Conservation (phyloP, 352 stramenopile species). For the Globisporangium irregulare region DNA sequence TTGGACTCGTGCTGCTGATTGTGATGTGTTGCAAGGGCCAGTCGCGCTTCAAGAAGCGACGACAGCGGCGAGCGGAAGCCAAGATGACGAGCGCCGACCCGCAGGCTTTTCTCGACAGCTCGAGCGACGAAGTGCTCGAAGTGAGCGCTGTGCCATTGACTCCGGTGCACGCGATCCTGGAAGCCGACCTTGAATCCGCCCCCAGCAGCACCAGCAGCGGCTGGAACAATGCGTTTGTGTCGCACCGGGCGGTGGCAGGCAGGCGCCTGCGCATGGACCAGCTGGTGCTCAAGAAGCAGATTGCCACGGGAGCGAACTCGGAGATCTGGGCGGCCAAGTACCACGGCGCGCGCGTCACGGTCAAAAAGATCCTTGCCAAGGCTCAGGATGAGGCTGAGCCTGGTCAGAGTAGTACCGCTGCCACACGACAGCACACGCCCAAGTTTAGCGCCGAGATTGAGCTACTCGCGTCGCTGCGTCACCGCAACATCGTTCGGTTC, state of each 20-base stretch:
- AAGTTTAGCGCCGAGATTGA: conserved; percentile 48
- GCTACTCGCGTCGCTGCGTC: conserved; percentile 36
- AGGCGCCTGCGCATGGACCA: conserved; percentile 16
- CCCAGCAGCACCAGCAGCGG: not conserved
- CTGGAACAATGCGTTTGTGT: conserved; percentile 21
- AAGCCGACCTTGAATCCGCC: conserved; percentile 7
- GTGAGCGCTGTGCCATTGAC: conserved; percentile 4
- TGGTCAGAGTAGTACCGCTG: not conserved
- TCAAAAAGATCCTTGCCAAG: conserved; percentile 42
- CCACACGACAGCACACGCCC: conserved; percentile 17
- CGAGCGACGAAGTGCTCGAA: not conserved
- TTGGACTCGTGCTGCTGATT: conserved; percentile 8
- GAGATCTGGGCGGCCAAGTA: conserved; percentile 27
- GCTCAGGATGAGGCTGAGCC: conserved; percentile 9
- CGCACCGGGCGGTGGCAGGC: conserved; percentile 22
- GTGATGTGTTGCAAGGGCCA: conserved; percentile 5
- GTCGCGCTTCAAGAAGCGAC: conserved; percentile 3
- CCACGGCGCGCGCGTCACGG: conserved; percentile 33
- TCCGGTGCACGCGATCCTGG: conserved; percentile 13
- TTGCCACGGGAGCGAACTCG: conserved; percentile 33
- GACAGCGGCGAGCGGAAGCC: conserved; percentile 1
- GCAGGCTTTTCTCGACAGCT: conserved; percentile 8
- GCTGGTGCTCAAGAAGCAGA: conserved; percentile 35
- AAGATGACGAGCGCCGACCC: conserved; percentile 20
- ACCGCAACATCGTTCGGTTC: conserved; percentile 38